Percentiles rank a stretch among this genome's conserved stretches.
Evolutionary conservation across 2,329 filamentous ascomycete species (phyloP).

Genomic region (Ustulina deusta): DNA sequence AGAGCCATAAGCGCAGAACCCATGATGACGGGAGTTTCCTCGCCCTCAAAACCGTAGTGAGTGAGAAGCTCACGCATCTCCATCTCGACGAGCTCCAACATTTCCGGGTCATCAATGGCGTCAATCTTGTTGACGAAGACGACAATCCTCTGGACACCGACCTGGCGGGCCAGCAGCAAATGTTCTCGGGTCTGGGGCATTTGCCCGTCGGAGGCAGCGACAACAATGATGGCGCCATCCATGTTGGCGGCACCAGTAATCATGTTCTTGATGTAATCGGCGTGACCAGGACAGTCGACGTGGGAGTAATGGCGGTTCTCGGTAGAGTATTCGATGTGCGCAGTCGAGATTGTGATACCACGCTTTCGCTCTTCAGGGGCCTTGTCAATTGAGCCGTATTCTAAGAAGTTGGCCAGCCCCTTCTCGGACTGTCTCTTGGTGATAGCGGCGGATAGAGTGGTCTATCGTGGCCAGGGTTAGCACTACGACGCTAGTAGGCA

Average conservation of each 20-base stretch:
- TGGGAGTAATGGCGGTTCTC: slow-evolving; percentile 97
- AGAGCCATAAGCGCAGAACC: slow-evolving; percentile 96
- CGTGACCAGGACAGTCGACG: slow-evolving; percentile 99
- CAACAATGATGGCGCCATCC: slow-evolving; percentile 98
- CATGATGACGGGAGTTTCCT: slow-evolving; percentile 96
- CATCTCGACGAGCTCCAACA: slow-evolving; percentile 99
- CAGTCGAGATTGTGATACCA: slow-evolving; percentile 99
- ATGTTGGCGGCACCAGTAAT: slow-evolving; percentile 99
- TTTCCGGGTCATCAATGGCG: slow-evolving; percentile 95
- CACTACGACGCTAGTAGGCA: not conserved
- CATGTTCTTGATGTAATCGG: slow-evolving; percentile 99
- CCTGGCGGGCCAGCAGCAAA: slow-evolving; percentile 95
- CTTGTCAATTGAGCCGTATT: slow-evolving; percentile 98
- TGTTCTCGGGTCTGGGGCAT: slow-evolving; percentile 99
- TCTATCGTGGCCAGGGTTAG: slow-evolving; percentile 67
- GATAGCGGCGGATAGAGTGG: slow-evolving; percentile 97
- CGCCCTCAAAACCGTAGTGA: slow-evolving; percentile 96
- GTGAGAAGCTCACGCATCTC: slow-evolving; percentile 98
- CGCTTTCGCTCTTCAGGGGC: slow-evolving; percentile 99
- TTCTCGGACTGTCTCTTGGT: slow-evolving; percentile 98
- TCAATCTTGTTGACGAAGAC: slow-evolving; percentile 99
- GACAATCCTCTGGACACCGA: slow-evolving; percentile 97
- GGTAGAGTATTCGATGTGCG: slow-evolving; percentile 98
- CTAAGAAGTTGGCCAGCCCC: slow-evolving; percentile 92
- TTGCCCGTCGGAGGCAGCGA: slow-evolving; percentile 97